Evolutionary conservation across 306 rosid species (phyloP).

Genomic region (Inga laurina): DNA sequence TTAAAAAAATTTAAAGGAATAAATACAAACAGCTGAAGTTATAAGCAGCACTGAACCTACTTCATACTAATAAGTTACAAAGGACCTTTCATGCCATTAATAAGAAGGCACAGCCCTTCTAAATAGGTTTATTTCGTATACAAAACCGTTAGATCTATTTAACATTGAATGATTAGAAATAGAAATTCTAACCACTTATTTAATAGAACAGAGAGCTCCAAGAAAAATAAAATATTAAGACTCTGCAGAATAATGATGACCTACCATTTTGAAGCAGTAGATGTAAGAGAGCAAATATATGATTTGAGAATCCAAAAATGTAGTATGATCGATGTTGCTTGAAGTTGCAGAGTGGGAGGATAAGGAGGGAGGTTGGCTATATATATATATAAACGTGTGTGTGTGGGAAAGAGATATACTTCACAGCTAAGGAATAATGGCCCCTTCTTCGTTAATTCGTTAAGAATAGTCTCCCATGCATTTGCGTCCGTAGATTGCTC

Average conservation of each 20-base stretch:
- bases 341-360: slow-evolving; percentile 23
- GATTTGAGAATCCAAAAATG: slow-evolving; percentile 12
- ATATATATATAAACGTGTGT: not conserved
- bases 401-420: slow-evolving; percentile 29
- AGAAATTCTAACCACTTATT: too few species aligned
- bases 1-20: too few species aligned
- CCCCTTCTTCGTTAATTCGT: too few species aligned
- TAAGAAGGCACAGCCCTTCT: too few species aligned
- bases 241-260: slow-evolving; percentile 22
- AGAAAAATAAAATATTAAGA: not conserved
- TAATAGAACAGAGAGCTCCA: too few species aligned
- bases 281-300: not conserved
- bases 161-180: too few species aligned
- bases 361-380: not conserved
- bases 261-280: slow-evolving; percentile 35
- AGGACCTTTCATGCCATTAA: too few species aligned
- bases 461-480: not conserved
- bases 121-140: too few species aligned
- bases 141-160: too few species aligned
- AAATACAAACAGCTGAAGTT: too few species aligned
- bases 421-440: slow-evolving; percentile 23
- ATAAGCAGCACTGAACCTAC: too few species aligned
- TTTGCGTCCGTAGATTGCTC: slow-evolving; percentile 28
- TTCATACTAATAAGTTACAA: too few species aligned
- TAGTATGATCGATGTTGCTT: not conserved